Evolutionary conservation across 208 protist species (phyloP), one percentile per base, ranked within the genome.

Genomic region (Tritrichomonas foetus): DNA sequence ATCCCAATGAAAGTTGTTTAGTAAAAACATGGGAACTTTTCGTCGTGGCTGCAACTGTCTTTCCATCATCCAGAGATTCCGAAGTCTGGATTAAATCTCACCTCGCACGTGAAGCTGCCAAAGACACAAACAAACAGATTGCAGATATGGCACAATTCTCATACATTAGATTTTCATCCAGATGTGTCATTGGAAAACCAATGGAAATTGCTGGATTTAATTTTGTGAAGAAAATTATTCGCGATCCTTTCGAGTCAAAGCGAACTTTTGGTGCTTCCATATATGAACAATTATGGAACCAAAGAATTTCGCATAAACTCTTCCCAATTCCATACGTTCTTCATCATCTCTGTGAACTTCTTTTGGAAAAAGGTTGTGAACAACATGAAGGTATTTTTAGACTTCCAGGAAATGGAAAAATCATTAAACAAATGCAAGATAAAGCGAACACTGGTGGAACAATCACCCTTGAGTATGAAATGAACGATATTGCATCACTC

Each of bases 11-110:
- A 11, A 47, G 57, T 39, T 89, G 78, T 20, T 14, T 44, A 3
- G 27, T 53, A 20, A 89, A 89, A 33, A 89, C 78, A 13, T 89
- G 78, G 78, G 22, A 89, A 57, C 27, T 89, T 57, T 89, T 89
- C 33, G 33, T 89, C 1, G 16, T 89, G 9, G 33, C 57, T 30
- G 47, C 78, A 1, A 39, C 78, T 39, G 1, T 89, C 14, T 89
- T 89, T 39, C 44, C 78, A 36, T 89, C 78, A 57, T 39, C 14
- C 2, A 5, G 2, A 57, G 30, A 89, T 20, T n/a, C 27, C 13
- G 44, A 53, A 33, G 22, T 53, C 0, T 89, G 47, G 20, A 89
- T 89, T 16, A 57, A 33, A 39, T 44, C 41, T 13, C 78, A 89
- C 36, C 47, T 89, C 9, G 41, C 74, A 50, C 44, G 47, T 39